These are phyloP conservation scores for Bruguiera gymnorhiza DNA, from an alignment of 345 rosid genomes.

Conservation along the genomic window DNA sequence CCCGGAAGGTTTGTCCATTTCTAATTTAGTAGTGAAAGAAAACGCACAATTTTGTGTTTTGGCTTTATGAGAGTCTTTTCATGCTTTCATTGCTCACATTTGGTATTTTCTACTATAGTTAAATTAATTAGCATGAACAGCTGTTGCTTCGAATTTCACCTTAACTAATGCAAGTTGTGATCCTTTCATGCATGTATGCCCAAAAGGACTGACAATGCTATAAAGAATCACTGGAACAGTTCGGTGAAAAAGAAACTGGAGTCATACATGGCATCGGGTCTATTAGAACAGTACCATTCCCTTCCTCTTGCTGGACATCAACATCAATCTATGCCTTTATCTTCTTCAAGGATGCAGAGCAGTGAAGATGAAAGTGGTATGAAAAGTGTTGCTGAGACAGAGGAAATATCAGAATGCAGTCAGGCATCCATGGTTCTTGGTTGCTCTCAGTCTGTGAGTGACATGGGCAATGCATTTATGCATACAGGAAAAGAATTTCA, in stretches of 20 bases:
- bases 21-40: slow-evolving; percentile 8
- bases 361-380: slow-evolving; percentile 64
- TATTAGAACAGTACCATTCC: slow-evolving; percentile 71
- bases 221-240: slow-evolving; percentile 99
- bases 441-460: slow-evolving; percentile 63
- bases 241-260: slow-evolving; percentile 97
- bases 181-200: slow-evolving; percentile 27
- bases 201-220: slow-evolving; percentile 96
- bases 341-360: slow-evolving; percentile 61
- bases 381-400: slow-evolving; percentile 53
- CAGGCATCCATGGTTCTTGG: slow-evolving; percentile 59
- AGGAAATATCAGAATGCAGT: slow-evolving; percentile 89
- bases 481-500: slow-evolving; percentile 45
- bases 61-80: neutral
- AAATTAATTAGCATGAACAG: neutral
- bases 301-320: slow-evolving; percentile 55
- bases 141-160: neutral
- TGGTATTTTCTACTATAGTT: neutral
- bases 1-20: slow-evolving; percentile 80
- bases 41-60: slow-evolving; percentile 2
- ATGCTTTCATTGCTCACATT: neutral
- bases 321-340: slow-evolving; percentile 47
- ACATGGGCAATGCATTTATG: slow-evolving; percentile 40
- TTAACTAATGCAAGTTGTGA: slow-evolving; percentile 2
- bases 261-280: slow-evolving; percentile 84